Conservation (phyloP, 23 red algal genomes). For the Gracilaria gracilis region DNA sequence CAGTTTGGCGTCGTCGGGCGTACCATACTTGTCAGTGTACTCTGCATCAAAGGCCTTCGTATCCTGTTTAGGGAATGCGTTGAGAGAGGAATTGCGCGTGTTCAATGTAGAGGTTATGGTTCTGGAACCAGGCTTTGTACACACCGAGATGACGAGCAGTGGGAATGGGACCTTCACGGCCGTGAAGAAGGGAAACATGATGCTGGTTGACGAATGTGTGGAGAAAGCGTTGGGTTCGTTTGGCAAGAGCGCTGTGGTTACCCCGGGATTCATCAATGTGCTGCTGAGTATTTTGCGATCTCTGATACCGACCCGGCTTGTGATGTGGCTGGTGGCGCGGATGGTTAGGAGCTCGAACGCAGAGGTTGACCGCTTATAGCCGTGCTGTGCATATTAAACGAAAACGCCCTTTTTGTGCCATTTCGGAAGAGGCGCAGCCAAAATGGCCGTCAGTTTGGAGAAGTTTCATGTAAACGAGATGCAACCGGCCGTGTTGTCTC, state of each 20-base stretch:
- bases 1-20: conserved; percentile 18
- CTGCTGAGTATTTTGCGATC: not conserved
- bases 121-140: conserved; percentile 57
- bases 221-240: not conserved
- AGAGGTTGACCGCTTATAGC: not conserved
- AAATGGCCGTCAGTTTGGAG: not conserved
- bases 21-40: conserved; percentile 48
- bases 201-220: conserved; percentile 16
- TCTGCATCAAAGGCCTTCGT: conserved; percentile 51
- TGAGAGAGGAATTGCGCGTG: conserved; percentile 11
- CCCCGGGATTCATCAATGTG: not conserved
- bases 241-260: conserved; percentile 7
- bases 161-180: not conserved
- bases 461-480: conserved; percentile 17
- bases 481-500: not conserved
- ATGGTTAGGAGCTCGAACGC: not conserved
- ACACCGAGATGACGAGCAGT: conserved; percentile 36
- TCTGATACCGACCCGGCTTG: not conserved
- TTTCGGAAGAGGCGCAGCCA: not conserved
- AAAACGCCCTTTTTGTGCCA: not conserved
- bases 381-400: not conserved
- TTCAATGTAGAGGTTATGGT: conserved; percentile 17
- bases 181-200: not conserved
- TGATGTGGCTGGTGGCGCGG: not conserved
- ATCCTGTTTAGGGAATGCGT: not conserved